Conservation (phyloP, 2,329 filamentous ascomycete species). For the Aspergillus glaucus region DNA sequence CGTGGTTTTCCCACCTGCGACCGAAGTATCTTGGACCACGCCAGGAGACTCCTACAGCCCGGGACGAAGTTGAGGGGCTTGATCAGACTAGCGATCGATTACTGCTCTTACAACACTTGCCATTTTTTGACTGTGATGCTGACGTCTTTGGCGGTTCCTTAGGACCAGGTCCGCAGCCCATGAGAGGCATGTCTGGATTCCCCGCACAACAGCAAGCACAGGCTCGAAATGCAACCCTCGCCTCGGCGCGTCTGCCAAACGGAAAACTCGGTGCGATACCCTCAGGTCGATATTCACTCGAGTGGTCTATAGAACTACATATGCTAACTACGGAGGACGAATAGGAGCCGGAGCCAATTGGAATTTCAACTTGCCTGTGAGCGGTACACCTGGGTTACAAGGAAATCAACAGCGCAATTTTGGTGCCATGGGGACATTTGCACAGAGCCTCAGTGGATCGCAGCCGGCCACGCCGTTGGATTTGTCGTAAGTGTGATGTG, state of each 20-base stretch:
- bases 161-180: slow-evolving; percentile 46
- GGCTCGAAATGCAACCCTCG: slow-evolving; percentile 42
- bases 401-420: slow-evolving; percentile 47
- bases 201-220: slow-evolving; percentile 46
- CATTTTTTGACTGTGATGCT: slow-evolving; percentile 5
- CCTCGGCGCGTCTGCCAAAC: slow-evolving; percentile 47
- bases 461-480: slow-evolving; percentile 51
- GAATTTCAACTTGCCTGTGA: slow-evolving; percentile 52
- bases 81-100: background rate
- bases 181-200: slow-evolving; percentile 51
- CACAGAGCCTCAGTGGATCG: slow-evolving; percentile 50
- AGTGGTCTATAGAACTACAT: slow-evolving; percentile 3
- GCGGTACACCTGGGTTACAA: slow-evolving; percentile 47
- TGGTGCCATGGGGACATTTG: slow-evolving; percentile 49
- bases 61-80: background rate
- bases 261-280: slow-evolving; percentile 46
- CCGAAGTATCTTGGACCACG: slow-evolving; percentile 14
- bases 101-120: slow-evolving; percentile 3
- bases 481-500: slow-evolving; percentile 46
- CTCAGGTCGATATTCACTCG: slow-evolving; percentile 1
- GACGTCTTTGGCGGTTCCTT: slow-evolving; percentile 9
- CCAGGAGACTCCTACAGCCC: background rate
- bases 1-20: slow-evolving; percentile 16
- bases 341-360: slow-evolving; percentile 51
- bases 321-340: slow-evolving; percentile 18